Evolutionary conservation across 768 basidiomycete genomes (phyloP), one percentile per base, ranked within the genome.

Genomic region (Tulasnella sp.): DNA sequence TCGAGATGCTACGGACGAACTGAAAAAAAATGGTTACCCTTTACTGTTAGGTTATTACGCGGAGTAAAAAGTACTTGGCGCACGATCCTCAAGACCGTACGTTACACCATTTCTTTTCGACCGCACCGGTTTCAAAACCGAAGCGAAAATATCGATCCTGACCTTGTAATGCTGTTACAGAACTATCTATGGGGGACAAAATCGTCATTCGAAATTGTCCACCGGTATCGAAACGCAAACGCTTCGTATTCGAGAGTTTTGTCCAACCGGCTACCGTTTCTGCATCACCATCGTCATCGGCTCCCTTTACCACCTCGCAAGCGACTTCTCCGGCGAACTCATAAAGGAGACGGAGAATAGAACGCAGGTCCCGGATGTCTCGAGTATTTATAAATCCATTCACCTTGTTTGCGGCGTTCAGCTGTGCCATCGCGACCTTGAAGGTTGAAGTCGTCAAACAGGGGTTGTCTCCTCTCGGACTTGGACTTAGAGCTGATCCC

Each of bases 161-260:
- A 44, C 44, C 16, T 1, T 18, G 14, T 44, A 18, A 14, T 44
- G 14, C 44, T 36, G 24, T 38, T n/a, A 73, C 82, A 94, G 94
- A 83, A 82, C 87, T 94, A 73, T 91, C 90, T 34, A 85, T 89
- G 83, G 89, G 92, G 46, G 94, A 95, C 84, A 85, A 89, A 52
- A 93, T 95, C 46, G 85, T 90, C 80, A 95, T 95, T 84, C 92
- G 92, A 80, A 93, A 95, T 83, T 95, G 93, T 84, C 92, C 91
- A 58, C 93, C 93, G 34, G 86, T 93, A 82, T 95, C 94, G 40
- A 92, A 92, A 34, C 87, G 89, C 81, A 95, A 95, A 85, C 88
- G 92, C 40, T 95, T 95, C 87, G 89, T 85, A 74, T 86, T 95
- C 73, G 91, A 94, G 62, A 68, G 62, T 16, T 31, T 18, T 5